Base-by-base conservation (phyloP, 2,329 filamentous ascomycete genomes). In the Lecanosticta acicola region DNA sequence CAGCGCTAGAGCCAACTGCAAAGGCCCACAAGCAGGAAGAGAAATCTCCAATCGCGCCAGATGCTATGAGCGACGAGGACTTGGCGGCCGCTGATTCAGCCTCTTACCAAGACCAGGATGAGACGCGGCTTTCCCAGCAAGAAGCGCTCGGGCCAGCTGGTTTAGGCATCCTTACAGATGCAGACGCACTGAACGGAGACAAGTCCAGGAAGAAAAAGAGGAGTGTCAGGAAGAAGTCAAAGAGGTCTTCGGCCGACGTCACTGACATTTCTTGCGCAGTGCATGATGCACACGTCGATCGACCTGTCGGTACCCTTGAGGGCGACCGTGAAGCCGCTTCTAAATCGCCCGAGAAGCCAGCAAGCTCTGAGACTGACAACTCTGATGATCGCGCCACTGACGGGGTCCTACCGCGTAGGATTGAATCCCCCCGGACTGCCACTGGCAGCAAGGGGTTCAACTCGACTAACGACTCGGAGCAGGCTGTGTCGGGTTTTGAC, bases 161-260 rank as follows among this genome's bases (percentile, higher is more conserved):
- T 29, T 11, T 29, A 7, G 24, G 24, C 5, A 29, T 29, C 24
- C 11, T 11, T 11, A 29, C 24, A 11, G 24, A 29, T 29, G 24
- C 24, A 9, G 34, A 17, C 3, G 17, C 19, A 19, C 17, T n/a
- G n/a, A n/a, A n/a, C n/a, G n/a, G n/a, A n/a, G 37, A 32, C 29
- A 35, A 35, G 33, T 24, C 8, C 41, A 39, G 45, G 32, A 39
- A 24, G 18, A 42, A 40, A 26, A 52, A 42, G 46, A 35, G 36
- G 35, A 24, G 32, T 20, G 46, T 46, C 43, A 39, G 43, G 20
- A 49, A 46, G 43, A 49, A 49, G 41, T 44, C 38, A 29, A 49
- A 38, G 19, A 37, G 42, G 39, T 43, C 24, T 29, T 39, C 13
- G 40, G 19, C 36, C 9, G 34, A 32, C 19, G 32, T 20, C 29